Evolutionary conservation across 331 rosid species (phyloP).

Genomic region (Dryas integrifolia): DNA sequence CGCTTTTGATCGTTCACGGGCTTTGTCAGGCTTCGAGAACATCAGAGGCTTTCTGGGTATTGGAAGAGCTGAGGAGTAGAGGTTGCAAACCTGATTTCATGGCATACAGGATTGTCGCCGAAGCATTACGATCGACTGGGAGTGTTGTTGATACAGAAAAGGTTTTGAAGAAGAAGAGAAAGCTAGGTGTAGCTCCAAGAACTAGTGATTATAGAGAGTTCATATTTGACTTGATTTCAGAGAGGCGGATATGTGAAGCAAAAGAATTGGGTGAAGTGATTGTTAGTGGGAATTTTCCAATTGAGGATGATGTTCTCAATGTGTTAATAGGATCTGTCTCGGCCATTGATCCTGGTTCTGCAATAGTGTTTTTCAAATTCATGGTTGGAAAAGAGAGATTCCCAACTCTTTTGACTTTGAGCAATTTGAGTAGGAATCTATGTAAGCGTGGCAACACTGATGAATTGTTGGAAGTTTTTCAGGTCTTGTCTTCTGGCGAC

Average conservation of each 20-base stretch:
- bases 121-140: conserved; percentile 46
- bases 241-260: conserved; percentile 53
- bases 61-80: conserved; percentile 65
- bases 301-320: conserved; percentile 73
- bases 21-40: conserved; percentile 55
- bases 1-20: conserved; percentile 61
- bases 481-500: conserved; percentile 38
- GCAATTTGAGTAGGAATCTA: conserved; percentile 61
- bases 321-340: conserved; percentile 71
- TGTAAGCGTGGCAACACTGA: conserved; percentile 53
- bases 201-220: conserved; percentile 56
- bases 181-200: conserved; percentile 86
- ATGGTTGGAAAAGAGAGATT: conserved; percentile 68
- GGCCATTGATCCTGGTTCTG: conserved; percentile 47
- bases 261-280: conserved; percentile 75
- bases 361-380: conserved; percentile 56
- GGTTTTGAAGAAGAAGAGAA: conserved; percentile 89
- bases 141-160: conserved; percentile 58
- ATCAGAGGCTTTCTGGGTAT: conserved; percentile 52
- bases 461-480: conserved; percentile 63
- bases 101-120: conserved; percentile 75
- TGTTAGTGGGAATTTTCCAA: conserved; percentile 61
- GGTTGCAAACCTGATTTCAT: conserved; percentile 90
- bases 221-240: conserved; percentile 56
- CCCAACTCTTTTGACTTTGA: conserved; percentile 56